phyloP scores from a whole-genome alignment of 257 asterid genomes.

The Voacanga thouarsii region DNA sequence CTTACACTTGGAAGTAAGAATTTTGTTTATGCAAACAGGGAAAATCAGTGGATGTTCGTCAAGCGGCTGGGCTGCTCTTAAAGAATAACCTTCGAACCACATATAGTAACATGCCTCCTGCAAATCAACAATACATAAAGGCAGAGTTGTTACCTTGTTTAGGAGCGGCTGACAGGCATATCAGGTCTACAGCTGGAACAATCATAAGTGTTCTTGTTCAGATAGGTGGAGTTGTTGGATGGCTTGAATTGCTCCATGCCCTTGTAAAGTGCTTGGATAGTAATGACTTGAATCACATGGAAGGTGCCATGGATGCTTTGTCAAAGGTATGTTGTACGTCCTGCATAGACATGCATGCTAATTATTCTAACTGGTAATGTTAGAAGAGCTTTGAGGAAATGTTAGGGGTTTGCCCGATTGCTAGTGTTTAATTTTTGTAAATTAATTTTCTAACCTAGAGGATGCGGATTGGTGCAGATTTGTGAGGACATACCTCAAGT shows the following conservation, averaged over 20 bases:
- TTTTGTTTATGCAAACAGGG: slow-evolving; percentile 45
- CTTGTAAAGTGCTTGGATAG: slow-evolving; percentile 90
- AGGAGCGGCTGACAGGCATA: slow-evolving; percentile 81
- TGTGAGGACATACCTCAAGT: slow-evolving; percentile 84
- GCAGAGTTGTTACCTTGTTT: slow-evolving; percentile 80
- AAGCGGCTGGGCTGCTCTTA: slow-evolving; percentile 94
- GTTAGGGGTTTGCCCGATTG: background rate
- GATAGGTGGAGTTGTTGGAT: slow-evolving; percentile 71
- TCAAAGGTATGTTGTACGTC: slow-evolving; percentile 61
- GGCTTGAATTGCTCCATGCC: slow-evolving; percentile 91
- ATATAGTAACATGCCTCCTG: slow-evolving; percentile 55
- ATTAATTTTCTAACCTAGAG: background rate
- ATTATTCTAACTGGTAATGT: background rate
- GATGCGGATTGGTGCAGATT: slow-evolving; percentile 34
- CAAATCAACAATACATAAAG: slow-evolving; percentile 72
- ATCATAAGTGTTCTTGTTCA: slow-evolving; percentile 83
- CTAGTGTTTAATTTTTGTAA: background rate
- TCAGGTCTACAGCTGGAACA: slow-evolving; percentile 96
- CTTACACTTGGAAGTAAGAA: background rate
- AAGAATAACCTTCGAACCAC: slow-evolving; percentile 76
- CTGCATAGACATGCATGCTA: background rate
- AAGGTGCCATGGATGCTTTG: slow-evolving; percentile 99
- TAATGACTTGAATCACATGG: slow-evolving; percentile 82
- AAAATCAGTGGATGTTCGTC: slow-evolving; percentile 81
- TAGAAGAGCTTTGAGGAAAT: background rate